Conservation (phyloP, 495 filamentous ascomycete species). For the Hypoxylon fuscum region DNA sequence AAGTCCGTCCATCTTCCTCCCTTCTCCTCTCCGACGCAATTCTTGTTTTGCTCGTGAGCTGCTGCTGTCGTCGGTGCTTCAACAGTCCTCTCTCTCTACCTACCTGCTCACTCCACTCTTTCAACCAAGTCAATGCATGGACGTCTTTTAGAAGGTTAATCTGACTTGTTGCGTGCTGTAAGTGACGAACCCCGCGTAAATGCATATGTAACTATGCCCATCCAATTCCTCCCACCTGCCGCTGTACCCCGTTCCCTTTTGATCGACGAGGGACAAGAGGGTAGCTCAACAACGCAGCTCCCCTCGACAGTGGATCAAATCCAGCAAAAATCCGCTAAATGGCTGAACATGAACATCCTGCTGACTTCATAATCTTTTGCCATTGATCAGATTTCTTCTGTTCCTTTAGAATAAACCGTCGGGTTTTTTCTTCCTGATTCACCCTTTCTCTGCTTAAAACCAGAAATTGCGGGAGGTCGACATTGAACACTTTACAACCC, state of each 20-base stretch:
- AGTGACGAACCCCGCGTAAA: slow-evolving; percentile 23
- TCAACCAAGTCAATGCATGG: slow-evolving; percentile 11
- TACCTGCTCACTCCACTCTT: slow-evolving; percentile 5
- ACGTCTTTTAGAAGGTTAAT: slow-evolving; percentile 4
- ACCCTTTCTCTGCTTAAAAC: no score
- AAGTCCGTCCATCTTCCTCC: slow-evolving; percentile 20
- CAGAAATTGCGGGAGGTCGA: no score
- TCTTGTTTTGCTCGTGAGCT: slow-evolving; percentile 4
- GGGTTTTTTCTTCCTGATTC: slow-evolving; percentile 1
- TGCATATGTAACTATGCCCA: slow-evolving; percentile 29
- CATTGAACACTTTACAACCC: no score
- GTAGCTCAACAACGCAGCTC: slow-evolving; percentile 35
- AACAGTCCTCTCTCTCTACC: slow-evolving; percentile 1
- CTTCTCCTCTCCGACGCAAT: slow-evolving; percentile 6
- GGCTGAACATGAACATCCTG: slow-evolving; percentile 4
- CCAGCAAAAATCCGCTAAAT: slow-evolving; percentile 19
- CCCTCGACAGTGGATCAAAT: slow-evolving; percentile 26
- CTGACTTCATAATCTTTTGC: slow-evolving; percentile 22
- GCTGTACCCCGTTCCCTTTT: slow-evolving; percentile 24
- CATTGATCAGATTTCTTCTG: slow-evolving; percentile 17
- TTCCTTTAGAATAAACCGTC: not conserved
- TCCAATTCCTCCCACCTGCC: slow-evolving; percentile 5
- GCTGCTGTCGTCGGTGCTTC: slow-evolving; percentile 10
- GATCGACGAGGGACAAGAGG: slow-evolving; percentile 15
- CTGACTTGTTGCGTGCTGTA: slow-evolving; percentile 23